These are phyloP conservation scores for Xylaria flabelliformis DNA, from an alignment of 495 filamentous ascomycete species.

Conservation along the genomic window DNA sequence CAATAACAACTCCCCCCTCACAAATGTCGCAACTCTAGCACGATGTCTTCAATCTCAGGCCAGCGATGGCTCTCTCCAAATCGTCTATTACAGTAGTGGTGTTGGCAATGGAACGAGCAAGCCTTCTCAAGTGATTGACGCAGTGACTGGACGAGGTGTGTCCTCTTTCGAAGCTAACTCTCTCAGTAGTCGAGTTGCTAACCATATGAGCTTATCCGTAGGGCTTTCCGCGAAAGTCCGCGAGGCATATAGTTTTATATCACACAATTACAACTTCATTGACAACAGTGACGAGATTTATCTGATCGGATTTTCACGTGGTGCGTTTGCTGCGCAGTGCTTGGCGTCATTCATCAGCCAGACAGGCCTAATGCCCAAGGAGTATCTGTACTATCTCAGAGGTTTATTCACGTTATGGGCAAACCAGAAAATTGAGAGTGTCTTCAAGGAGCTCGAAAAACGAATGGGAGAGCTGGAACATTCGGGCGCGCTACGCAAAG, in stretches of 20 bases:
- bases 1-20: background rate
- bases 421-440: background rate
- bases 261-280: conserved; percentile 1
- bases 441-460: background rate
- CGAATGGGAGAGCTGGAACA: background rate
- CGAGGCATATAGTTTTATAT: background rate
- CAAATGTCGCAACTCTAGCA: background rate
- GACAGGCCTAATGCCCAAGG: background rate
- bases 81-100: background rate
- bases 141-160: background rate
- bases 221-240: background rate
- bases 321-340: background rate
- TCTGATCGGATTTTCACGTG: background rate
- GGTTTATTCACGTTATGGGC: background rate
- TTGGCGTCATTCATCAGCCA: background rate
- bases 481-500: background rate
- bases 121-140: background rate
- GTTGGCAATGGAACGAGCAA: background rate
- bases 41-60: background rate
- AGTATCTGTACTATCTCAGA: background rate
- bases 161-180: background rate
- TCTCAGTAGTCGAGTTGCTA: background rate
- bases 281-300: background rate
- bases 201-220: background rate
- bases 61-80: background rate